These are phyloP conservation scores for Alternaria hordeiaustralica DNA, from an alignment of 2,329 filamentous ascomycete genomes.

Conservation along the genomic window DNA sequence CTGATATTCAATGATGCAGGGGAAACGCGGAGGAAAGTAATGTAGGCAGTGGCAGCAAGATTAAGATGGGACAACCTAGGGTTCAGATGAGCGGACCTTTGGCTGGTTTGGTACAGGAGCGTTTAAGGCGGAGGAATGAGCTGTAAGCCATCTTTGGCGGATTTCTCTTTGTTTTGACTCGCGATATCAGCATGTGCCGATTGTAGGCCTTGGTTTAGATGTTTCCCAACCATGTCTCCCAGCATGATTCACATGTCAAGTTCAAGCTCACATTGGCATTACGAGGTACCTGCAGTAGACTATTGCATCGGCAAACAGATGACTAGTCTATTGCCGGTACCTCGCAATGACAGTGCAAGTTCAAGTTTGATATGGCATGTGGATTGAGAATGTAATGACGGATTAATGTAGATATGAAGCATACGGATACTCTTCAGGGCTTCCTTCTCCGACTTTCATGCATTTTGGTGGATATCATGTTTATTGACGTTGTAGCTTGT, in stretches of 20 bases:
- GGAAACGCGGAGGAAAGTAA: conserved; percentile 6
- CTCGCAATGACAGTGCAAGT: conserved; percentile 27
- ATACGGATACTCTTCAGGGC: conserved; percentile 7
- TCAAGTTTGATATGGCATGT: conserved; percentile 9
- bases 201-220: neutral
- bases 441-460: neutral
- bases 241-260: neutral
- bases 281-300: neutral
- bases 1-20: conserved; percentile 17
- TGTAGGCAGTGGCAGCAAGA: conserved; percentile 2
- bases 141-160: conserved; percentile 26
- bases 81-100: conserved; percentile 44
- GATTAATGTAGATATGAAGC: conserved; percentile 32
- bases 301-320: neutral
- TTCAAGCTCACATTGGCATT: neutral
- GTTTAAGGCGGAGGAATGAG: conserved; percentile 37
- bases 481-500: neutral
- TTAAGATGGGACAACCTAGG: conserved; percentile 41
- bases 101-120: conserved; percentile 44
- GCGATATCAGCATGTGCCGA: conserved; percentile 17
- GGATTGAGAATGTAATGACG: neutral
- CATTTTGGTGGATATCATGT: neutral
- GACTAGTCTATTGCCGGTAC: neutral
- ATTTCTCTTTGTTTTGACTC: conserved; percentile 6
- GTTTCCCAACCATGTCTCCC: neutral